Conservation (phyloP, 176 grass and related monocot genomes). For the Bothriochloa decipiens region DNA sequence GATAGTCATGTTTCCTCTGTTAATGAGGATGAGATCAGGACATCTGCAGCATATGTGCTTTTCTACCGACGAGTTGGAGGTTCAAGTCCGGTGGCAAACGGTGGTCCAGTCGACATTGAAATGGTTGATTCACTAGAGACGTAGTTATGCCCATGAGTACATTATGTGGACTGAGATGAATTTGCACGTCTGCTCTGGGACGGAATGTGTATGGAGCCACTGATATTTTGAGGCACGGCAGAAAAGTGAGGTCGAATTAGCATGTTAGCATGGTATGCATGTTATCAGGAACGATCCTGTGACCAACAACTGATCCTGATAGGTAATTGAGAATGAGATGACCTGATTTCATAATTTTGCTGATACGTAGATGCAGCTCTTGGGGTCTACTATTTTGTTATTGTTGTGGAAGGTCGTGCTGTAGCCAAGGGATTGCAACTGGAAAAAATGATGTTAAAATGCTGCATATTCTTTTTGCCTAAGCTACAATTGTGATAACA, state of each 20-base stretch:
- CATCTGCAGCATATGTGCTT: constrained; percentile 84
- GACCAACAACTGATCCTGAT: not conserved
- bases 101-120: constrained; percentile 40
- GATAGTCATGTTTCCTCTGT: constrained; percentile 87
- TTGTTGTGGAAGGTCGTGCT: constrained; percentile 5
- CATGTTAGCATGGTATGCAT: constrained; percentile 12
- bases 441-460: not conserved
- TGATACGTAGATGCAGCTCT: not conserved
- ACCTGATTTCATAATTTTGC: not conserved
- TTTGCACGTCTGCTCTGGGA: not conserved
- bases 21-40: constrained; percentile 77
- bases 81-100: constrained; percentile 38
- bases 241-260: not conserved
- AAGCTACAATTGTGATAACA: not conserved
- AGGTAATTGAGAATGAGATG: constrained; percentile 1
- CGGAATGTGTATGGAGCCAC: not conserved
- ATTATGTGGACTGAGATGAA: constrained; percentile 21
- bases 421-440: not conserved
- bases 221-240: not conserved
- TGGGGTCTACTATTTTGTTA: not conserved
- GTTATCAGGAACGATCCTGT: not conserved
- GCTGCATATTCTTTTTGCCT: constrained; percentile 20
- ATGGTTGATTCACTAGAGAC: constrained; percentile 53
- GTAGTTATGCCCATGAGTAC: constrained; percentile 28
- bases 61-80: constrained; percentile 71